These are phyloP conservation scores for Curvularia eragrostidis DNA, from an alignment of 2,329 filamentous ascomycete species.

Conservation along the genomic window DNA sequence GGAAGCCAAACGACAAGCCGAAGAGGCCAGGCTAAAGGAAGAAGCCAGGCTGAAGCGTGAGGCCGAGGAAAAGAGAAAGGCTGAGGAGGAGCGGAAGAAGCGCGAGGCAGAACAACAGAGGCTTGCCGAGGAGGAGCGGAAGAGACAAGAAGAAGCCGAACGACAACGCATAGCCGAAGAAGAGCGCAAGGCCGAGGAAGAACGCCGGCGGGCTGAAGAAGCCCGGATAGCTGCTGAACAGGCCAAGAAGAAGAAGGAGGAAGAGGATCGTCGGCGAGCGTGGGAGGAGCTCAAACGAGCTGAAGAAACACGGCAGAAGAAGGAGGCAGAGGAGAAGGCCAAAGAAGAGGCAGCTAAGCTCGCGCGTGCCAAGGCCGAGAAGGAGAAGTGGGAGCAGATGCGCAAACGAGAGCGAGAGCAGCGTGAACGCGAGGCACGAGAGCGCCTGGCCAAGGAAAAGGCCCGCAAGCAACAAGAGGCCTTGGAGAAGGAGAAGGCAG, in stretches of 20 bases:
- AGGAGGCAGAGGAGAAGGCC: conserved; percentile 51
- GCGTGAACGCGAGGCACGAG: conserved; percentile 57
- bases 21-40: conserved; percentile 45
- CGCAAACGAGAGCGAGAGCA: conserved; percentile 57
- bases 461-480: conserved; percentile 50
- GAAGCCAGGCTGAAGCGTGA: conserved; percentile 55
- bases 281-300: conserved; percentile 47
- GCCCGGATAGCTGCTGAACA: conserved; percentile 53
- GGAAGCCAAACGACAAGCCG: conserved; percentile 51
- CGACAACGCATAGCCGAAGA: conserved; percentile 66
- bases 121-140: conserved; percentile 34
- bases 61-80: conserved; percentile 50
- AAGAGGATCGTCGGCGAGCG: conserved; percentile 53
- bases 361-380: conserved; percentile 56
- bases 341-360: conserved; percentile 58
- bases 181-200: conserved; percentile 32
- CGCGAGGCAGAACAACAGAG: conserved; percentile 10
- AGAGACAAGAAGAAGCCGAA: conserved; percentile 45
- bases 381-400: conserved; percentile 60
- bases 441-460: conserved; percentile 53
- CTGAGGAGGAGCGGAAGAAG: conserved; percentile 26
- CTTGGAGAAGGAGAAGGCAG: conserved; percentile 51
- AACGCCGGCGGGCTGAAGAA: conserved; percentile 50
- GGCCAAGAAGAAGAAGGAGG: conserved; percentile 56
- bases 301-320: conserved; percentile 44